Base-by-base conservation (phyloP, 371 early-diverging fungal species). In the Apophysomyces trapeziformis region DNA sequence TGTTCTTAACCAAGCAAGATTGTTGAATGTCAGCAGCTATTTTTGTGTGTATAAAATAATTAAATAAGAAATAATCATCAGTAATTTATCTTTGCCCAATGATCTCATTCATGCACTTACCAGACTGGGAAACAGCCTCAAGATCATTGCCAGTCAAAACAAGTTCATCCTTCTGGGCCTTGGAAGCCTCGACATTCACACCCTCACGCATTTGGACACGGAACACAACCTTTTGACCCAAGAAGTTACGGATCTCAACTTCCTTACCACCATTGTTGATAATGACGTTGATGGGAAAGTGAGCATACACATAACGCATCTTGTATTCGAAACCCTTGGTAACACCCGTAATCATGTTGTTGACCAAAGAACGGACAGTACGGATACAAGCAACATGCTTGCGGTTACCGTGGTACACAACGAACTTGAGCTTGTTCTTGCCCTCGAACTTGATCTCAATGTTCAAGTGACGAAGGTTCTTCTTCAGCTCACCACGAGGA, bases 221-320 rank as follows among this genome's bases (percentile, higher is more conserved):
- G 87, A 97, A 93, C 72, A 92, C 91, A 50, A 92, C 84, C 91
- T 98, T 99, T 85, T 99, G 96, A 79, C 99, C 99, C 74, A 99
- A 87, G 88, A 99, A 99, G 93, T 99, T 99, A 79, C 99, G 96
- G 85, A 99, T 95, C 86, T 99, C 98, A 57, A 98, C 92, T 36
- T 79, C 81, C 75, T 91, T 90, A 61, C 90, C 92, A 70, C 85
- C 86, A 70, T 95, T 91, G 69, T 87, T 81, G 68, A 99, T 92
- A 80, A 92, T 94, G 70, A 95, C 94, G 87, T 96, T 97, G 90
- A 99, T 99, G 84, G 99, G 99, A 87, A 99, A 99, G 88, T 99
- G 99, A 68, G 99, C 99, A 76, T 99, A 99, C 61, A 98, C 99
- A 75, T 95, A 97, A 75, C 99, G 98, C 95, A 99, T 92, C 90